These are phyloP conservation scores for Schwanniomyces pseudopolymorphus DNA, from an alignment of 805 yeast genomes.

Conservation along the genomic window DNA sequence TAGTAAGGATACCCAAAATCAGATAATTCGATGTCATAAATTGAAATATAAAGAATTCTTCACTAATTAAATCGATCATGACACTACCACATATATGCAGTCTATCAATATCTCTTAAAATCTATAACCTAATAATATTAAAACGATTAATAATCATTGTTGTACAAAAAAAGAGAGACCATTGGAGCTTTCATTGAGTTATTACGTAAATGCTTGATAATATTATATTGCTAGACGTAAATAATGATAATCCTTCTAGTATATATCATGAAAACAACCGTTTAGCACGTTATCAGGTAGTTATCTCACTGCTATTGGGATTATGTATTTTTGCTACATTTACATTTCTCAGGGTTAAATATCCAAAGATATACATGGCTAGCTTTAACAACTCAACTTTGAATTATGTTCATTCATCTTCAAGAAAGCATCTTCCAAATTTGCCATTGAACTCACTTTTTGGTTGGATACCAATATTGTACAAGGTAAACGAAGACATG, in stretches of 20 bases:
- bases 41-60: no score
- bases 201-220: not conserved
- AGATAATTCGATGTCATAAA: no score
- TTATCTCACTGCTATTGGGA: constrained; percentile 70
- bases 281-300: constrained; percentile 74
- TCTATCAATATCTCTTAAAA: no score
- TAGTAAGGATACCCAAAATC: no score
- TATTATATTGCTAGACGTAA: not conserved
- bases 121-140: not conserved
- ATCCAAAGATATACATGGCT: constrained; percentile 85
- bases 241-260: not conserved
- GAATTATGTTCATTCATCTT: constrained; percentile 41
- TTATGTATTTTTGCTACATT: constrained; percentile 64
- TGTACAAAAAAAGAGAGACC: not conserved
- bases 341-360: constrained; percentile 65
- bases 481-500: constrained; percentile 66
- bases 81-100: not conserved
- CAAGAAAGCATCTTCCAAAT: constrained; percentile 55
- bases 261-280: not conserved
- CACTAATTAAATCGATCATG: not conserved
- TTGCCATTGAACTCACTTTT: constrained; percentile 59
- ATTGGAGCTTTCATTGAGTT: not conserved
- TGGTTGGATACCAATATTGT: constrained; percentile 78
- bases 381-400: constrained; percentile 52
- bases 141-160: not conserved